Base-by-base conservation (phyloP, 2,329 filamentous ascomycete species). In the Elsinoe batatas region DNA sequence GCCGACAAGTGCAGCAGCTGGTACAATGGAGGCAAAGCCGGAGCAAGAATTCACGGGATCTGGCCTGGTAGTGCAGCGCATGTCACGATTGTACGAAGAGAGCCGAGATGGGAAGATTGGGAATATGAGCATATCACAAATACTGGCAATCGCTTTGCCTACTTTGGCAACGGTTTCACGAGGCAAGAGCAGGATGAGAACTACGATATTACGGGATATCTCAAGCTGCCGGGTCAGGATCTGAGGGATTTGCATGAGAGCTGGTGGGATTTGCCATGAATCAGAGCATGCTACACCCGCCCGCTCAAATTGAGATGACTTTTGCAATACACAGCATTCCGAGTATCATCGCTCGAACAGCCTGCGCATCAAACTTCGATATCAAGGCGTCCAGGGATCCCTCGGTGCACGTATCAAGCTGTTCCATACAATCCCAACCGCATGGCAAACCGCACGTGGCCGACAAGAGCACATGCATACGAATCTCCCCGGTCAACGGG, bases 21-120 rank as follows among this genome's bases (percentile, higher is more conserved):
- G 85, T 85, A 85, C 58, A 88, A 88, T 58, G 81, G 84, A 11
- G 81, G 81, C 0, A 70, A 70, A 5, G 78, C 83, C 0, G 84
- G 83, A 0, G 78, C 75, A 0, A 72, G 83, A 3, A 81, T 88
- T 20, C 82, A 86, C 59, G 84, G 83, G 0, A 64, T 86, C 5
- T 89, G 84, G 79, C 85, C 85, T 0, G 84, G 84, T 0, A 85
- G 81, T 60, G 83, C 82, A 1, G 73, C 78, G 0, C 81, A 85
- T 61, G 70, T 81, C 32, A 82, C 82, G 1, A 74, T 79, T 12
- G 73, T 84, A 6, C 72, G 81, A 20, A 70, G 65, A n/a, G 74
- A 78, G 42, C 79, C 79, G 1, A 67, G 79, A 5, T 82, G 79
- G 78, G 79, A 82, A 62, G 79, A 82, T 60, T 82, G 72, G 68